Evolutionary conservation across 2,329 filamentous ascomycete species (phyloP).

Genomic region (Penicillium olsonii): DNA sequence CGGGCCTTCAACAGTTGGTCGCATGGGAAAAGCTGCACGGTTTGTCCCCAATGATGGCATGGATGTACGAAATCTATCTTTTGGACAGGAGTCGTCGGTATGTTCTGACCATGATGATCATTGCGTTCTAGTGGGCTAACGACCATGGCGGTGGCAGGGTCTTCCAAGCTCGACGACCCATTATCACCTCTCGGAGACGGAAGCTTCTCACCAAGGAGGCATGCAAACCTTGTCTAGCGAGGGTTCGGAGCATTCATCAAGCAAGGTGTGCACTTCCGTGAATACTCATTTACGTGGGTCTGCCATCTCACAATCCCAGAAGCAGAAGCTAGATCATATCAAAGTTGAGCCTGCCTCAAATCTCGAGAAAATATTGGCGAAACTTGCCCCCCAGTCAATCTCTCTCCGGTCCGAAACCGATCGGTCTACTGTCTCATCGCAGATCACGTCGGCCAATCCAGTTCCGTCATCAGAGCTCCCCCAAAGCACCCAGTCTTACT

Average conservation of each 20-base stretch:
- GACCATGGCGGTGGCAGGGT: conserved; percentile 16
- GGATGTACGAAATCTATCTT: conserved; percentile 18
- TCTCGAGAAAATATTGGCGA: conserved; percentile 64
- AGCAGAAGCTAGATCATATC: conserved; percentile 49
- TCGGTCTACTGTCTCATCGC: conserved; percentile 21
- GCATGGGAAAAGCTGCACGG: conserved; percentile 24
- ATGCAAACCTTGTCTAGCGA: conserved; percentile 27
- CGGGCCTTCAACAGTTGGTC: conserved; percentile 26
- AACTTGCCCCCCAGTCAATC: conserved; percentile 38
- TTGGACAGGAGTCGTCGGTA: conserved; percentile 31
- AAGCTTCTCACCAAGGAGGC: conserved; percentile 38
- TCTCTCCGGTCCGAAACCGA: conserved; percentile 21
- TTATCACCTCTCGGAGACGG: conserved; percentile 32
- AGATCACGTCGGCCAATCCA: conserved; percentile 18
- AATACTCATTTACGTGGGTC: not conserved
- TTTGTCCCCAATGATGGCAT: conserved; percentile 22
- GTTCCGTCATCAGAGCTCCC: conserved; percentile 4
- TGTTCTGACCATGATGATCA: conserved; percentile 7
- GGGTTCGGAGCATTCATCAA: conserved; percentile 28
- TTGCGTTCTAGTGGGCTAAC: not conserved
- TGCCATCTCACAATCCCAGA: conserved; percentile 42
- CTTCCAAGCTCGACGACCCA: conserved; percentile 28
- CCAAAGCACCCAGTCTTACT: conserved; percentile 16
- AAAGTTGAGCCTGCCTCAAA: conserved; percentile 35
- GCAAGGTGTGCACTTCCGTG: conserved; percentile 37